Evolutionary conservation across 2,329 filamentous ascomycete genomes (phyloP).

Genomic region (Sphaerulina vaccinii): DNA sequence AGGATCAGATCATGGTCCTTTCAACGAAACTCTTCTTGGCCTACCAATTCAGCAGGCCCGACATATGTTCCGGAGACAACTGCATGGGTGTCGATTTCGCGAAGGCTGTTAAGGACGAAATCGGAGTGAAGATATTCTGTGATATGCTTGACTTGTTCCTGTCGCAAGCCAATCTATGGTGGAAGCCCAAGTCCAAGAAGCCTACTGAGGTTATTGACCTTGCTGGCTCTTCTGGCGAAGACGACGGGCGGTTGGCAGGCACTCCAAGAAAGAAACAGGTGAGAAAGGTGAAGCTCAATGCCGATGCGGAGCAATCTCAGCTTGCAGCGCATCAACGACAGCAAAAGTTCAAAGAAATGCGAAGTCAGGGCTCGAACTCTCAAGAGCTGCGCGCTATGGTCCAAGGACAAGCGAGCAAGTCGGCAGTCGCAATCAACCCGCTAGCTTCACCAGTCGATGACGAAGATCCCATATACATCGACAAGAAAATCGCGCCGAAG

Average conservation of each 20-base stretch:
- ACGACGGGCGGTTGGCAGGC: conserved; percentile 1
- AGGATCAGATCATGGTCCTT: conserved; percentile 5
- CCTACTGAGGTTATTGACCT: conserved; percentile 12
- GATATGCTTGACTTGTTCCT: conserved; percentile 16
- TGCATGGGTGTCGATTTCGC: conserved; percentile 7
- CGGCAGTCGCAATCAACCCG: conserved; percentile 63
- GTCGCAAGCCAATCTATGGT: conserved; percentile 20
- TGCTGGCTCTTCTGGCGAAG: conserved; percentile 21
- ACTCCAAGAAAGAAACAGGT: conserved; percentile 22
- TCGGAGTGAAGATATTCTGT: conserved; percentile 3
- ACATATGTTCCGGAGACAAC: conserved; percentile 7
- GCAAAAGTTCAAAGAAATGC: conserved; percentile 19
- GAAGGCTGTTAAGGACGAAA: background rate
- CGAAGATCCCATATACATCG: conserved; percentile 63
- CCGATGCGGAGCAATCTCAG: conserved; percentile 22
- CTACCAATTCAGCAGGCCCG: conserved; percentile 3
- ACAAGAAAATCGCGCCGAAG: conserved; percentile 59
- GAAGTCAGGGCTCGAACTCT: conserved; percentile 24
- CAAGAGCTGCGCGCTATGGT: conserved; percentile 27
- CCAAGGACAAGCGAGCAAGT: conserved; percentile 22
- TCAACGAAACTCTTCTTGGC: conserved; percentile 22
- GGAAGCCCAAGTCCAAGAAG: background rate
- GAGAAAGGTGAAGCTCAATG: conserved; percentile 18
- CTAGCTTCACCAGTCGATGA: conserved; percentile 55
- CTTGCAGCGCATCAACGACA: conserved; percentile 23